A percentile compares a stretch with the other conserved stretches of the same genome.
Conservation (phyloP, 805 yeast genomes). For the Candida hispaniensis region DNA sequence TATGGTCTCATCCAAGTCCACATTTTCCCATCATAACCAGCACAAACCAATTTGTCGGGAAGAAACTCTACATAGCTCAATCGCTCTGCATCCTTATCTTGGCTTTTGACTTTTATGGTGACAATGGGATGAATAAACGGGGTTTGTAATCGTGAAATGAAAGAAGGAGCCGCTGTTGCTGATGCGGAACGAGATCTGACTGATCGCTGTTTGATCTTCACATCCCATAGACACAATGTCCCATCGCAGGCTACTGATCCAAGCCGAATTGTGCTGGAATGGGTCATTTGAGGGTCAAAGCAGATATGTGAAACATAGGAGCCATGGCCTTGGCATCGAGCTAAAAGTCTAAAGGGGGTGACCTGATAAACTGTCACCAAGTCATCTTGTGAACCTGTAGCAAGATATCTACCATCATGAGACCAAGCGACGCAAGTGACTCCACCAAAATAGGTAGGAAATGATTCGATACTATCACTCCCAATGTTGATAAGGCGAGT, state of each 20-base stretch:
- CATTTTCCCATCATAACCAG: conserved; percentile 28
- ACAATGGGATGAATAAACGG: conserved; percentile 25
- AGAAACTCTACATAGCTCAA: conserved; percentile 25
- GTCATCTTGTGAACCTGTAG: conserved; percentile 49
- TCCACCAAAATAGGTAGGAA: conserved; percentile 60
- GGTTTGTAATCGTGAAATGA: conserved; percentile 22
- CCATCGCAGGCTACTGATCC: conserved; percentile 52
- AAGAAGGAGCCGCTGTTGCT: conserved; percentile 19
- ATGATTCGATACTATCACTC: conserved; percentile 41
- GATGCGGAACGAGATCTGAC: conserved; percentile 8
- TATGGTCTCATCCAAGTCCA: conserved; percentile 26
- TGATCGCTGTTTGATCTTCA: conserved; percentile 33
- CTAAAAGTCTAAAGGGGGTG: conserved; percentile 23
- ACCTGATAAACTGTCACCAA: conserved; percentile 36
- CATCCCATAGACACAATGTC: conserved; percentile 42
- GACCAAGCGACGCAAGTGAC: conserved; percentile 42
- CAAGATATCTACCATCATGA: conserved; percentile 40
- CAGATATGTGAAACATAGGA: conserved; percentile 42
- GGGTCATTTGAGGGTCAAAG: conserved; percentile 35
- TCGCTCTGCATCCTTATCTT: conserved; percentile 24
- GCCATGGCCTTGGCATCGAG: conserved; percentile 39
- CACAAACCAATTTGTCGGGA: conserved; percentile 21
- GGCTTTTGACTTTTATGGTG: conserved; percentile 21
- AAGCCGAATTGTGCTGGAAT: conserved; percentile 35
- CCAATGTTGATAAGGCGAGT: conserved; percentile 45